A percentile compares a stretch with the other conserved stretches of the same genome.
These are phyloP conservation scores for Pythium vanterpoolii DNA, from an alignment of 352 stramenopile species.

Conservation along the genomic window DNA sequence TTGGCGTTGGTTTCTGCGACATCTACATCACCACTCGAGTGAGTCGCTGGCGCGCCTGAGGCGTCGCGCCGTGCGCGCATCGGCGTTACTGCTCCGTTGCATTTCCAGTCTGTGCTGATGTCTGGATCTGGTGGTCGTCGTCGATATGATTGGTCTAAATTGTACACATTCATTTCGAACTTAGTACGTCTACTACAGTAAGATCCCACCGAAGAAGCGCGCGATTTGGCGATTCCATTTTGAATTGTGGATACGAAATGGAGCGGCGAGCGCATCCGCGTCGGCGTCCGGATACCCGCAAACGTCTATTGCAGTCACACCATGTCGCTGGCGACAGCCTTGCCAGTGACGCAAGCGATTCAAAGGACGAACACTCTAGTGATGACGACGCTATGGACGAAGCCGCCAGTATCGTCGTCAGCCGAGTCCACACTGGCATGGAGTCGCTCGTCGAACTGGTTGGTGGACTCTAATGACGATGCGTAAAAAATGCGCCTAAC, in stretches of 20 bases:
- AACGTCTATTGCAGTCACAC: neutral
- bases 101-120: neutral
- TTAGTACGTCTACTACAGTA: neutral
- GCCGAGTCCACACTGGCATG: slow-evolving; percentile 18
- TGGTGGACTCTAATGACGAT: no score
- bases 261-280: neutral
- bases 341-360: neutral
- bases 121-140: no score
- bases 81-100: neutral
- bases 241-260: neutral
- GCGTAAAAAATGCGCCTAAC: no score
- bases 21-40: slow-evolving; percentile 8
- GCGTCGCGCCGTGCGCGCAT: neutral
- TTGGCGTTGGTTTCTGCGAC: neutral
- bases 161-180: neutral
- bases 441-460: slow-evolving; percentile 15
- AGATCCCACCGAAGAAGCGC: neutral
- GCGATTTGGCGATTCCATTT: neutral
- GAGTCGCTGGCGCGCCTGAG: neutral
- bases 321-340: neutral
- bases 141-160: no score
- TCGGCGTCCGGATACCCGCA: neutral
- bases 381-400: neutral
- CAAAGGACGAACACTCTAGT: neutral
- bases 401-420: slow-evolving; percentile 4